These are phyloP conservation scores for Talaromyces sp. DNA, from an alignment of 2,329 filamentous ascomycete genomes.

Conservation along the genomic window DNA sequence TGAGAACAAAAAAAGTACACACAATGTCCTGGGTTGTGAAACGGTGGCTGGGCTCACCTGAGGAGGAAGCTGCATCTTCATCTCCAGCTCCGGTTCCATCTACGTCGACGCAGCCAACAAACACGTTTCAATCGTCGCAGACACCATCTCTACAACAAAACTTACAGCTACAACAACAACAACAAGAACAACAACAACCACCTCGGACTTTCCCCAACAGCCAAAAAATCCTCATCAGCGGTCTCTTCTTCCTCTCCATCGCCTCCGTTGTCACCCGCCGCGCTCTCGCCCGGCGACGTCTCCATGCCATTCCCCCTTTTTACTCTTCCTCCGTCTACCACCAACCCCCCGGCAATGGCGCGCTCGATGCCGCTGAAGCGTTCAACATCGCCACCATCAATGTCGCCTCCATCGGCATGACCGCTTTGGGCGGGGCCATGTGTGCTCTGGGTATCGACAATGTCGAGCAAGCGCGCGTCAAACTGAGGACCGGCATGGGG, in stretches of 20 bases:
- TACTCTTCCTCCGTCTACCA: slow-evolving; percentile 53
- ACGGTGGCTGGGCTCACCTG: slow-evolving; percentile 7
- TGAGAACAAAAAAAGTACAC: background rate
- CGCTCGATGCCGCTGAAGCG: slow-evolving; percentile 74
- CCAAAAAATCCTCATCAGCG: slow-evolving; percentile 62
- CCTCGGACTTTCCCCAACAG: slow-evolving; percentile 20
- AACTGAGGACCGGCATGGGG: slow-evolving; percentile 54
- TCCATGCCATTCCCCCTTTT: slow-evolving; percentile 63
- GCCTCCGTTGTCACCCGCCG: slow-evolving; percentile 69
- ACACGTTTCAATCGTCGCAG: background rate
- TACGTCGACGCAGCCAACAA: background rate
- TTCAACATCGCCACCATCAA: slow-evolving; percentile 84
- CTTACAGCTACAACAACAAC: background rate
- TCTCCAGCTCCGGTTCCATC: background rate
- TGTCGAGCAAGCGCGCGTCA: slow-evolving; percentile 60
- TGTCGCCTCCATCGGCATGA: slow-evolving; percentile 69
- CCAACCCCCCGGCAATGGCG: slow-evolving; percentile 52
- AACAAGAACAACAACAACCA: slow-evolving; percentile 8
- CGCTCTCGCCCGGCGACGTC: slow-evolving; percentile 60
- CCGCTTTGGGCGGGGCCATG: slow-evolving; percentile 67
- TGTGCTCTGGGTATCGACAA: slow-evolving; percentile 74
- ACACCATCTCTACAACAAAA: background rate
- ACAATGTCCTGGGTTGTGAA: slow-evolving; percentile 11
- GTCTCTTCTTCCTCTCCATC: slow-evolving; percentile 69
- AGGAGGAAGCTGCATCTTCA: slow-evolving; percentile 1